phyloP scores from a whole-genome alignment of 345 rosid species.

The Brassica nigra region DNA sequence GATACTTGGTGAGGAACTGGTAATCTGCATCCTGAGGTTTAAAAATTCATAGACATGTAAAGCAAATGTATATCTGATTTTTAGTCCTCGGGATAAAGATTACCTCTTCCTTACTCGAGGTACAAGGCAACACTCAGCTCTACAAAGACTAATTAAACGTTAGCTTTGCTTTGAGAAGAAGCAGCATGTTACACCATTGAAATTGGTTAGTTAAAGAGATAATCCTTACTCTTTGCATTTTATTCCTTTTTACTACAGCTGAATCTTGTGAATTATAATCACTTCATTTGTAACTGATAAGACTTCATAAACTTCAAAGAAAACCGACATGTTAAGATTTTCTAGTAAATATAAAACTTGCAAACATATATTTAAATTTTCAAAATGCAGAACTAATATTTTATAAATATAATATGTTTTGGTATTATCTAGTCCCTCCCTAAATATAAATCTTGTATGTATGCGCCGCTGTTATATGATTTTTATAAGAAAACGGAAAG shows the following conservation, averaged over 20 bases:
- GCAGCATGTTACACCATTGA: background rate
- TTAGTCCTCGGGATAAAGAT: constrained; percentile 43
- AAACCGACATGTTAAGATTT: background rate
- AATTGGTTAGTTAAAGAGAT: constrained; percentile 11
- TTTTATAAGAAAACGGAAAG: background rate
- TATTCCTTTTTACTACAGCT: background rate
- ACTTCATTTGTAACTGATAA: background rate
- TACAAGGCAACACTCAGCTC: background rate
- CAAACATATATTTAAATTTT: background rate
- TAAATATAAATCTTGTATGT: background rate
- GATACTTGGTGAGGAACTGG: constrained; percentile 29
- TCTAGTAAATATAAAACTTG: background rate
- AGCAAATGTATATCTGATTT: background rate
- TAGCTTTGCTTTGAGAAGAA: constrained; percentile 8
- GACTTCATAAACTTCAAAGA: background rate
- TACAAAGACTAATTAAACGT: background rate
- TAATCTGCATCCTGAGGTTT: constrained; percentile 49
- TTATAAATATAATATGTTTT: background rate
- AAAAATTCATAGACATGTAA: constrained; percentile 1
- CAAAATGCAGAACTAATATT: background rate
- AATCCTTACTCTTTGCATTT: background rate
- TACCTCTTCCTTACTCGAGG: constrained; percentile 36
- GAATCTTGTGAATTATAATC: background rate
- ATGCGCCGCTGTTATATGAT: background rate
- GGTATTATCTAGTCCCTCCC: background rate